phyloP scores from a whole-genome alignment of 805 yeast genomes.

The Kockiozyma suomiensis region DNA sequence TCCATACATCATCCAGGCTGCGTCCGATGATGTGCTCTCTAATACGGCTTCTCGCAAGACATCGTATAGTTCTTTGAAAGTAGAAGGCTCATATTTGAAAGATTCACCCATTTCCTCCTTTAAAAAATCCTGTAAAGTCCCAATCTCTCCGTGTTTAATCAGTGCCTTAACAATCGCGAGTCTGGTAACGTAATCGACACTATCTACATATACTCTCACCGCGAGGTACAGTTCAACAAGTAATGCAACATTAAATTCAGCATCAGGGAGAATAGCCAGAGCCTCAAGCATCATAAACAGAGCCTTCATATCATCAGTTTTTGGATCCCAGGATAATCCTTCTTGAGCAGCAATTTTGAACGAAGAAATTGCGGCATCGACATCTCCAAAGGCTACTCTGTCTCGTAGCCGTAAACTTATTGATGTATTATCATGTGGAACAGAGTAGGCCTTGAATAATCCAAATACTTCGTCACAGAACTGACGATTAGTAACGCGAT shows the following conservation, averaged over 20 bases:
- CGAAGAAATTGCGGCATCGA: constrained; percentile 24
- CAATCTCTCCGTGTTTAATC: constrained; percentile 44
- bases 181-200: constrained; percentile 47
- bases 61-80: constrained; percentile 46
- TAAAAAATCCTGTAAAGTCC: constrained; percentile 50
- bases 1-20: constrained; percentile 63
- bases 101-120: constrained; percentile 46
- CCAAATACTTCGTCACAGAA: constrained; percentile 21
- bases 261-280: constrained; percentile 7
- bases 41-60: constrained; percentile 52
- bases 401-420: constrained; percentile 33
- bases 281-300: constrained; percentile 32
- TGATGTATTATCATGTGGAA: constrained; percentile 15
- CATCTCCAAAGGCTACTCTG: constrained; percentile 21
- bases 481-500: not conserved
- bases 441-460: constrained; percentile 4
- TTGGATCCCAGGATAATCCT: constrained; percentile 35
- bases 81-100: constrained; percentile 32
- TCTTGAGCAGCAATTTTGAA: constrained; percentile 25
- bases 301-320: constrained; percentile 34
- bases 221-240: constrained; percentile 46
- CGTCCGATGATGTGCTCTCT: constrained; percentile 44
- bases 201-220: constrained; percentile 47
- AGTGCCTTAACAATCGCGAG: constrained; percentile 46
- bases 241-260: constrained; percentile 22